A percentile compares a stretch with the other conserved stretches of the same genome.
phyloP scores from a whole-genome alignment of 495 filamentous ascomycete genomes.

The Penicillium cataractarum region DNA sequence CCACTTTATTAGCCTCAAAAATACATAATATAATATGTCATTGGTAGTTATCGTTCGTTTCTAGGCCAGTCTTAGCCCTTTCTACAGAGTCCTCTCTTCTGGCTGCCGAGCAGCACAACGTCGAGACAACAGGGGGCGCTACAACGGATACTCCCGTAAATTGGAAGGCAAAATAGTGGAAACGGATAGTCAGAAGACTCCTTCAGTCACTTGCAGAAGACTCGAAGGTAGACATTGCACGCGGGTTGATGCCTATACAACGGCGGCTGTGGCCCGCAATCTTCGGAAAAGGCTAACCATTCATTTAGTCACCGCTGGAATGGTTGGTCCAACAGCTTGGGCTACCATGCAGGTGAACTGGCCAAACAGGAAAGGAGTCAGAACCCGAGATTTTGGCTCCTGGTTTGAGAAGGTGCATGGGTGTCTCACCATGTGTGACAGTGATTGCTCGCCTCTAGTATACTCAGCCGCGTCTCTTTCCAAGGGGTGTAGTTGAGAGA shows the following conservation, averaged over 20 bases:
- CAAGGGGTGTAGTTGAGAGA: background rate
- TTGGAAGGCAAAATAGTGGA: background rate
- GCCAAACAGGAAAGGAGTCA: conserved; percentile 18
- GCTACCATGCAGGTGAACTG: conserved; percentile 24
- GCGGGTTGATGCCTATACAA: conserved; percentile 17
- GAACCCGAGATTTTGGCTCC: conserved; percentile 21
- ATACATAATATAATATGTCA: conserved; percentile 26
- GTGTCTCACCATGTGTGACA: conserved; percentile 4
- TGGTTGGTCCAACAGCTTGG: conserved; percentile 30
- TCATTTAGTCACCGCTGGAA: conserved; percentile 25
- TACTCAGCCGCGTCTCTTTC: conserved; percentile 19
- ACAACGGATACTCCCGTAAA: background rate
- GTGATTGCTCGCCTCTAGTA: conserved; percentile 19
- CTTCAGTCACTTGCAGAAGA: conserved; percentile 1
- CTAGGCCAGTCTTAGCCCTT: background rate
- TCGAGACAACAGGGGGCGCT: background rate
- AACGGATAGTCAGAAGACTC: background rate
- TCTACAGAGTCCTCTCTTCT: background rate
- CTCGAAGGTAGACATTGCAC: conserved; percentile 8
- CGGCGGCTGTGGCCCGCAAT: conserved; percentile 25
- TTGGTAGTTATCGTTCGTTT: conserved; percentile 7
- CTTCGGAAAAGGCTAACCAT: conserved; percentile 29
- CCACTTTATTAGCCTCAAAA: conserved; percentile 9
- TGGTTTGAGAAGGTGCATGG: conserved; percentile 22
- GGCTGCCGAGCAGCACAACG: background rate